These are phyloP conservation scores for Fraxinus baroniana DNA, from an alignment of 305 asterid species.

Conservation along the genomic window DNA sequence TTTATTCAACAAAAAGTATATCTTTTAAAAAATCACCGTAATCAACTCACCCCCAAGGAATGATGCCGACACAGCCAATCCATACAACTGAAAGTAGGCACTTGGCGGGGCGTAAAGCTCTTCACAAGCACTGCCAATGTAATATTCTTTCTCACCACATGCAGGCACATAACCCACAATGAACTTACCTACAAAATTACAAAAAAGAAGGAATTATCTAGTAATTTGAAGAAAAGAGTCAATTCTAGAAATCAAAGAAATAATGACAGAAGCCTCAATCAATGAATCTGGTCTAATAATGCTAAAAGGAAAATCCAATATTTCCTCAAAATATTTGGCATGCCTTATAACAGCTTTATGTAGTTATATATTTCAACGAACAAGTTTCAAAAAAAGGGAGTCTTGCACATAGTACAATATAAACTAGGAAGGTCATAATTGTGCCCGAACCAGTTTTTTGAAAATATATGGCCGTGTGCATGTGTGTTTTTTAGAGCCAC, in stretches of 20 bases:
- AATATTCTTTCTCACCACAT: slow-evolving; percentile 90
- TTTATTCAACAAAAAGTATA: neutral
- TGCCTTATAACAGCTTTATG: slow-evolving; percentile 8
- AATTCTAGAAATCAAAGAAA: slow-evolving; percentile 1
- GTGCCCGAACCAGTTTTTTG: neutral
- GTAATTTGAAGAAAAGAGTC: slow-evolving; percentile 10
- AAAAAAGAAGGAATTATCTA: slow-evolving; percentile 8
- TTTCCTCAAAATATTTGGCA: neutral
- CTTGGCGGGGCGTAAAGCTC: slow-evolving; percentile 96
- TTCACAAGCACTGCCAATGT: slow-evolving; percentile 84
- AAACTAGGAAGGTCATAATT: neutral
- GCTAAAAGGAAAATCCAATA: neutral
- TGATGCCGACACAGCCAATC: slow-evolving; percentile 82
- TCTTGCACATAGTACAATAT: neutral
- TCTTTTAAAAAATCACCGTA: slow-evolving; percentile 13
- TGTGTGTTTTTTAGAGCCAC: neutral
- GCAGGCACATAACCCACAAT: slow-evolving; percentile 74
- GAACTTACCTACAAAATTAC: slow-evolving; percentile 65
- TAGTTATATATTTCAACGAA: slow-evolving; percentile 3
- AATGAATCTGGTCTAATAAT: slow-evolving; percentile 2
- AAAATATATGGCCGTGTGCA: neutral
- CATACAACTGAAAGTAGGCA: slow-evolving; percentile 89
- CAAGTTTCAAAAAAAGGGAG: neutral
- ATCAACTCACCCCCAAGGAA: slow-evolving; percentile 86
- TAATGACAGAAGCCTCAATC: slow-evolving; percentile 11